Evolutionary conservation across 805 yeast species (phyloP), one percentile per base, ranked within the genome.

Genomic region (Tetrapisispora fleetii): DNA sequence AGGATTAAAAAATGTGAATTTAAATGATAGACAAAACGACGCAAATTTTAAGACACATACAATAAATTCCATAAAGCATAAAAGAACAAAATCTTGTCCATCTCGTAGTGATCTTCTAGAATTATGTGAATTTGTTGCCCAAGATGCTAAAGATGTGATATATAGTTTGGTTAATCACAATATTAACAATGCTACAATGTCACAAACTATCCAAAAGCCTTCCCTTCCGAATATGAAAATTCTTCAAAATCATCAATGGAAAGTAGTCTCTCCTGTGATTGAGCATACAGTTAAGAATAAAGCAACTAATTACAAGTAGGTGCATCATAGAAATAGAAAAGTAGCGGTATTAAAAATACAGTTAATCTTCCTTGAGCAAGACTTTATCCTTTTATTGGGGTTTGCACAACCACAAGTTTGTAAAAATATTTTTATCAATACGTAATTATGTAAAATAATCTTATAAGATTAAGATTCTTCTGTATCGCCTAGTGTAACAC

Each of bases 121-220:
- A 10, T 48, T 64, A 56, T 64, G 68, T 44, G 67, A 64, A 44
- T 46, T 53, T 36, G 56, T 62, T 24, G 63, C 67, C 44, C 52
- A 51, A 24, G 51, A 57, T 28, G 65, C 65, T 3, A 61, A 55
- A 45, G 47, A 43, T 16, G 48, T 60, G 5, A 58, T 65, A 14
- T 49, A 56, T 40, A 54, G 54, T 19, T 48, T 64, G 16, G 54
- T 57, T 2, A 48, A 52, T 16, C 49, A 50, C 30, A 46, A 49
- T 1, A 32, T 37, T 17, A 46, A 22, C 21, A 38, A 39, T 5
- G 33, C 28, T 11, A 27, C 42, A 7, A 28, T 37, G 4, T 18
- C 33, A 19, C 28, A 17, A 37, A 16, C 2, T 28, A 2, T 30
- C 10, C n/a, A 7, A 19, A 30, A 18, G n/a, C 47, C 43, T 21